A percentile compares a stretch with the other conserved stretches of the same genome.
Evolutionary conservation across 768 basidiomycete genomes (phyloP).

Genomic region (Antrodiella citrinella): DNA sequence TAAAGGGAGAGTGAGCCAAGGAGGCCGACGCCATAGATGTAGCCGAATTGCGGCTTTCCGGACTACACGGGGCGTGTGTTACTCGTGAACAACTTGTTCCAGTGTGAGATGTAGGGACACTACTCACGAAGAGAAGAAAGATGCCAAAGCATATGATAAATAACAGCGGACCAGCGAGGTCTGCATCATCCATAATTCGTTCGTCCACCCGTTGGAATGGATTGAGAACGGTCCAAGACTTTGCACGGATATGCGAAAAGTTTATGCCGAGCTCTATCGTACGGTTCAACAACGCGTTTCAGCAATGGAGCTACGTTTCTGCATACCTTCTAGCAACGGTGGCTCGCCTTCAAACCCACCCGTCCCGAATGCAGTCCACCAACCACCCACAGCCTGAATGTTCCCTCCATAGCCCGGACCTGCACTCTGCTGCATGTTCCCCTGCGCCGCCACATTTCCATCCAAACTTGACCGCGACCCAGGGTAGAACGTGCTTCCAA

Average conservation of each 20-base stretch:
- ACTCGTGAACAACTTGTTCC: neutral
- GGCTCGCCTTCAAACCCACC: conserved; percentile 95
- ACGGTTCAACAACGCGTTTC: neutral
- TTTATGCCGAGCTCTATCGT: conserved; percentile 90
- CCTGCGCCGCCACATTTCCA: conserved; percentile 53
- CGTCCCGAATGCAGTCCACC: conserved; percentile 96
- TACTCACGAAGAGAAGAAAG: conserved; percentile 82
- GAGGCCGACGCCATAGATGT: conserved; percentile 97
- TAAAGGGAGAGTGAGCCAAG: conserved; percentile 90
- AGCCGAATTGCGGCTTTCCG: conserved; percentile 96
- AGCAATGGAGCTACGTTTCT: conserved; percentile 2
- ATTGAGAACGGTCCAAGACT: conserved; percentile 93
- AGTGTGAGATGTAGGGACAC: neutral
- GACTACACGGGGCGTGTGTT: conserved; percentile 49
- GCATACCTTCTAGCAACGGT: conserved; percentile 85
- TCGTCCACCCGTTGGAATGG: conserved; percentile 79
- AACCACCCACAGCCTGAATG: conserved; percentile 67
- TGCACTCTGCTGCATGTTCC: conserved; percentile 38
- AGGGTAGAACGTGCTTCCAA: conserved; percentile 55
- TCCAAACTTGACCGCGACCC: conserved; percentile 73
- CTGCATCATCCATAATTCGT: conserved; percentile 98
- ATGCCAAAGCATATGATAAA: conserved; percentile 94
- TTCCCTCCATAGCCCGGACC: conserved; percentile 55
- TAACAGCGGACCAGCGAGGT: conserved; percentile 91
- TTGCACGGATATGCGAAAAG: conserved; percentile 89